These are phyloP conservation scores for Lotmaria passim DNA, from an alignment of 208 protist species.

Conservation along the genomic window DNA sequence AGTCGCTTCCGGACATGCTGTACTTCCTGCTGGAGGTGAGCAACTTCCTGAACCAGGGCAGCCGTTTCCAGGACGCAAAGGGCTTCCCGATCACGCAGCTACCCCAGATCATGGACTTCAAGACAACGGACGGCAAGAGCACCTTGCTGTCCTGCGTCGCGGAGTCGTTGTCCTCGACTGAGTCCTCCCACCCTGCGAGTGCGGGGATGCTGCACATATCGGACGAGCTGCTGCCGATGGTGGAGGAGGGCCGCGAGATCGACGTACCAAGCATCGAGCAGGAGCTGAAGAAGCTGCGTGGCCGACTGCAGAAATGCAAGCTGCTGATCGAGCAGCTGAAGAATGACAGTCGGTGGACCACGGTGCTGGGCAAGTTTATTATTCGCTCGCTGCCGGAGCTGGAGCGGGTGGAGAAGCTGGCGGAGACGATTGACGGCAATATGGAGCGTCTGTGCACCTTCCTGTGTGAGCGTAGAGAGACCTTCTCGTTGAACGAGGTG, in stretches of 20 bases:
- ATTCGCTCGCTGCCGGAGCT: conserved; percentile 44
- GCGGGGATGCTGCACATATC: conserved; percentile 50
- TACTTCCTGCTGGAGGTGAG: conserved; percentile 63
- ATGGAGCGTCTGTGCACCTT: conserved; percentile 56
- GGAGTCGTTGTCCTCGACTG: conserved; percentile 30
- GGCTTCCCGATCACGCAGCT: conserved; percentile 82
- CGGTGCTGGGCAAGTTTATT: conserved; percentile 72
- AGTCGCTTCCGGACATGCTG: conserved; percentile 62
- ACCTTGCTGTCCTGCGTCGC: conserved; percentile 66
- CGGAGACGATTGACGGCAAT: conserved; percentile 46
- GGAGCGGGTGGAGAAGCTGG: conserved; percentile 55
- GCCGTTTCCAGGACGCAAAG: conserved; percentile 66
- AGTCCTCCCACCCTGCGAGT: conserved; percentile 26
- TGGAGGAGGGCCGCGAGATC: conserved; percentile 57
- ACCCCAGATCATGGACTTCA: conserved; percentile 68
- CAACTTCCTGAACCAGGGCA: conserved; percentile 86
- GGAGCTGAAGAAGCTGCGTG: conserved; percentile 55
- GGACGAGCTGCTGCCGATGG: conserved; percentile 58
- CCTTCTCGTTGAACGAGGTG: conserved; percentile 60
- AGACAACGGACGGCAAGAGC: conserved; percentile 66
- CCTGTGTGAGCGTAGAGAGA: conserved; percentile 58
- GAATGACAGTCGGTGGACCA: conserved; percentile 61
- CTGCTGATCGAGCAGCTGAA: conserved; percentile 51
- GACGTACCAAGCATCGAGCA: conserved; percentile 58
- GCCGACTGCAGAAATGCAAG: conserved; percentile 51